Conservation (phyloP, 108 stramenopile genomes). For the Discostella pseudostelligera region DNA sequence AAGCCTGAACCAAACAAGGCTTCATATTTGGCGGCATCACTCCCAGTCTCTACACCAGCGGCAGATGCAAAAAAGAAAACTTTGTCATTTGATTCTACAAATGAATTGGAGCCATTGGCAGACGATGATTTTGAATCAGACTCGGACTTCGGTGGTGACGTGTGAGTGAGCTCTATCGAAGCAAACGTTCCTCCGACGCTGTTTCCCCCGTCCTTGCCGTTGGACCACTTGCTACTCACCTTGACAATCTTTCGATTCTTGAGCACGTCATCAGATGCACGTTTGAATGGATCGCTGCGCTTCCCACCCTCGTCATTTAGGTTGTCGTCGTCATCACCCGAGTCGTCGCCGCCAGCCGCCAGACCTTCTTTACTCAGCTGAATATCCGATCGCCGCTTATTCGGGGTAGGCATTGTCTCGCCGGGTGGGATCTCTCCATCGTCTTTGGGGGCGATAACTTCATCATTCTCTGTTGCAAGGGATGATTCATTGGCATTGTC, state of each 20-base stretch:
- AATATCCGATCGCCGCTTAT: constrained; percentile 37
- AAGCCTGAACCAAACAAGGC: constrained; percentile 19
- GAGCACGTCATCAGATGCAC: constrained; percentile 30
- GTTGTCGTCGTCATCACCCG: constrained; percentile 27
- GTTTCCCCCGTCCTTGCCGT: constrained; percentile 1
- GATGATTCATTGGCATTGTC: background rate
- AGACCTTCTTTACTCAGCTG: constrained; percentile 38
- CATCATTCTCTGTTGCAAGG: background rate
- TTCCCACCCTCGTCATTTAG: constrained; percentile 39
- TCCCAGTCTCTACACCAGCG: constrained; percentile 9
- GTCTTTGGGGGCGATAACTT: background rate
- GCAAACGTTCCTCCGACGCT: constrained; percentile 19
- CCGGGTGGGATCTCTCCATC: background rate
- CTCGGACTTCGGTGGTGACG: background rate
- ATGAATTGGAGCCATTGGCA: background rate
- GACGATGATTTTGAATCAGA: background rate
- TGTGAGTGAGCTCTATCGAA: constrained; percentile 16
- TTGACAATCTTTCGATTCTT: constrained; percentile 35
- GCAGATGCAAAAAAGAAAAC: too few species aligned
- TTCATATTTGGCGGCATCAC: constrained; percentile 5
- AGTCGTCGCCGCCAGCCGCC: constrained; percentile 8
- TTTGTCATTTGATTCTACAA: too few species aligned
- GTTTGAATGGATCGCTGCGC: constrained; percentile 41
- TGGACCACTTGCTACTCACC: constrained; percentile 31
- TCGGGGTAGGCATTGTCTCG: constrained; percentile 13